Evolutionary conservation across 2,329 filamentous ascomycete species (phyloP), one percentile per base, ranked within the genome.

Genomic region (Teratosphaeria destructans): DNA sequence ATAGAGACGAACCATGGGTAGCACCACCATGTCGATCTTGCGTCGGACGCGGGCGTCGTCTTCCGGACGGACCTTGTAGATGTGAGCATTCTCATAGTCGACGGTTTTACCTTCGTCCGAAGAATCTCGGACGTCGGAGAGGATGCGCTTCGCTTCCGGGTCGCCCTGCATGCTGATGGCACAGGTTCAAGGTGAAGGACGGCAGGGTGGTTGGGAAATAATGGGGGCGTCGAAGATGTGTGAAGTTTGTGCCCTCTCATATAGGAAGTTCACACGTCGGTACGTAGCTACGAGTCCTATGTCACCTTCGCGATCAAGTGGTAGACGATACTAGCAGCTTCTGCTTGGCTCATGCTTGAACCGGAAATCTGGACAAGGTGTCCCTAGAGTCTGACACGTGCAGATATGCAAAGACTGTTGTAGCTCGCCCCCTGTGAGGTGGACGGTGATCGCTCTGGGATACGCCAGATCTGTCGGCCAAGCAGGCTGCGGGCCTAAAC

Each of bases 21-120:
- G 47, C 26, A 57, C 56, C 16, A 52, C 56, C 23, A 49, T 47
- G n/a, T 57, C 39, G 27, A 57, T 57, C 27, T 52, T 57, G 26
- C 56, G 47, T n/a, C 35, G 47, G 2, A 52, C 56, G 27, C 43
- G 43, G 16, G n/a, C 43, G 19, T 49, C 43, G 16, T 49, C 43
- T n/a, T 49, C 43, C 26, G 43, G 16, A 49, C n/a, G 23, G 43
- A 49, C 43, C 10, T 19, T 49, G 19, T 23, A 49, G n/a, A 23
- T 19, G 19, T 49, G 16, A 26, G 43, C 19, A 23, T 23, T 12
- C 14, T 19, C 43, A 10, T 49, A 10, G 43, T 23, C 43, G 43
- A 23, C 3, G 19, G 23, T 1, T 23, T 23, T 23, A 1, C 19
- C 43, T 26, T n/a, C 43, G n/a, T 49, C 43, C 6, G 37, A n/a